phyloP scores from a whole-genome alignment of 2,329 filamentous ascomycete genomes.

The Exophiala dermatitidis region DNA sequence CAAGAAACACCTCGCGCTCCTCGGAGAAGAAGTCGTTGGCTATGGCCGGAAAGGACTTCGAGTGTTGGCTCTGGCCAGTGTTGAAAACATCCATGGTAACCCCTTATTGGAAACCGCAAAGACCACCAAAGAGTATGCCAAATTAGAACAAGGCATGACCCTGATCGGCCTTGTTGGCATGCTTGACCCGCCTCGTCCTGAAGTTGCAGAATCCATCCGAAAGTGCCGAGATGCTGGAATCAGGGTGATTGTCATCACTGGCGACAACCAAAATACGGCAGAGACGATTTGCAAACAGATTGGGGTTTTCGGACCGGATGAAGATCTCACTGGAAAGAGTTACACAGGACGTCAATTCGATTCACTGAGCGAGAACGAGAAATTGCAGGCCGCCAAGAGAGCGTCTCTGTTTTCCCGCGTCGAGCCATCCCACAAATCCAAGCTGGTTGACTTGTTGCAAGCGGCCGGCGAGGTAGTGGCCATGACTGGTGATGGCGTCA shows the following conservation, averaged over 20 bases:
- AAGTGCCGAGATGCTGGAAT: constrained; percentile 92
- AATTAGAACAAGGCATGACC: constrained; percentile 90
- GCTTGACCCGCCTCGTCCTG: constrained; percentile 90
- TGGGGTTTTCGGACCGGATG: constrained; percentile 75
- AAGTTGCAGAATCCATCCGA: constrained; percentile 76
- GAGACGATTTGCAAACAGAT: constrained; percentile 98
- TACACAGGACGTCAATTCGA: constrained; percentile 95
- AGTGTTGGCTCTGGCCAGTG: constrained; percentile 83
- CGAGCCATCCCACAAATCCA: constrained; percentile 94
- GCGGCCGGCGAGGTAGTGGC: constrained; percentile 89
- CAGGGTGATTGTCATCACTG: constrained; percentile 94
- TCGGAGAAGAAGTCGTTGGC: constrained; percentile 73
- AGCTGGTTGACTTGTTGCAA: constrained; percentile 91
- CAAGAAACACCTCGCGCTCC: constrained; percentile 59
- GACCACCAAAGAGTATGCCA: constrained; percentile 72
- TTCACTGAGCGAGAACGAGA: constrained; percentile 66
- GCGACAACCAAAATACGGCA: constrained; percentile 94
- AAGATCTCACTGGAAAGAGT: constrained; percentile 85
- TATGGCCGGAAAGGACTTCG: constrained; percentile 91
- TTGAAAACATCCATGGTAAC: constrained; percentile 66
- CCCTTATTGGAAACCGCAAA: constrained; percentile 67
- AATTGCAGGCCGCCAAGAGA: constrained; percentile 73
- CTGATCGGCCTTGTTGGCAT: constrained; percentile 90
- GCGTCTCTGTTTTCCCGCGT: constrained; percentile 94
- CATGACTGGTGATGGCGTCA: constrained; percentile 98